Conservation (phyloP, 768 basidiomycete species). For the Auricularia cornea region DNA sequence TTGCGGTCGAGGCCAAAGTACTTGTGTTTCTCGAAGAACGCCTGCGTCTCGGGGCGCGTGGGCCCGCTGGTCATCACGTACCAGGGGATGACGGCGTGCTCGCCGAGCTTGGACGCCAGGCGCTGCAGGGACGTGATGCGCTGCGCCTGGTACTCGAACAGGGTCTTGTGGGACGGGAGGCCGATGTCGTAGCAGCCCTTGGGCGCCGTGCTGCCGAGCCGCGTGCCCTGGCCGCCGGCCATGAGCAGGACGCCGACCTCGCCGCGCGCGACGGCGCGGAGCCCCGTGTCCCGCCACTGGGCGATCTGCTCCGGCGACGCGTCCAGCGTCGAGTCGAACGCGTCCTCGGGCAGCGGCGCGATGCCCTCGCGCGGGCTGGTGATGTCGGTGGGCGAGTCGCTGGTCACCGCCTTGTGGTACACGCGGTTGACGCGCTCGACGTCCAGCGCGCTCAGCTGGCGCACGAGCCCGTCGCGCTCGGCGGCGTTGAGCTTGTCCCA, state of each 20-base stretch:
- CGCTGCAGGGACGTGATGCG: constrained; percentile 78
- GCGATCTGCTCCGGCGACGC: constrained; percentile 42
- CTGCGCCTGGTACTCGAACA: constrained; percentile 98
- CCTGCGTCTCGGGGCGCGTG: constrained; percentile 78
- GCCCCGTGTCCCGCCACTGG: constrained; percentile 72
- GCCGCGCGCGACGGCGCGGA: constrained; percentile 71
- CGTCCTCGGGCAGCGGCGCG: constrained; percentile 71
- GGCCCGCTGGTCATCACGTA: constrained; percentile 99
- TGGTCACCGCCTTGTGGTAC: constrained; percentile 63
- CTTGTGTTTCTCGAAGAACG: constrained; percentile 66
- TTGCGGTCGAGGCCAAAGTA: constrained; percentile 76
- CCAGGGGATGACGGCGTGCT: constrained; percentile 71
- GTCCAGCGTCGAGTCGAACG: constrained; percentile 55
- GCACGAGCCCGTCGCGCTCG: constrained; percentile 54
- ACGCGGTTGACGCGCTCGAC: constrained; percentile 88
- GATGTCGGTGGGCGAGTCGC: constrained; percentile 41
- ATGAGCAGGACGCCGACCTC: constrained; percentile 93
- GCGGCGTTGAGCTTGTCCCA: constrained; percentile 60
- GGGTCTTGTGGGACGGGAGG: constrained; percentile 82
- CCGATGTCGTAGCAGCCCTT: constrained; percentile 99
- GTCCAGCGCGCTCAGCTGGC: constrained; percentile 74
- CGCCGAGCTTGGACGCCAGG: constrained; percentile 54
- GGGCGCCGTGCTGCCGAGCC: constrained; percentile 84
- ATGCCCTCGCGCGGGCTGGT: constrained; percentile 41
- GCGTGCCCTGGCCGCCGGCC: constrained; percentile 97